Evolutionary conservation across 2,329 filamentous ascomycete genomes (phyloP).

Genomic region (Calonectria pteridis): DNA sequence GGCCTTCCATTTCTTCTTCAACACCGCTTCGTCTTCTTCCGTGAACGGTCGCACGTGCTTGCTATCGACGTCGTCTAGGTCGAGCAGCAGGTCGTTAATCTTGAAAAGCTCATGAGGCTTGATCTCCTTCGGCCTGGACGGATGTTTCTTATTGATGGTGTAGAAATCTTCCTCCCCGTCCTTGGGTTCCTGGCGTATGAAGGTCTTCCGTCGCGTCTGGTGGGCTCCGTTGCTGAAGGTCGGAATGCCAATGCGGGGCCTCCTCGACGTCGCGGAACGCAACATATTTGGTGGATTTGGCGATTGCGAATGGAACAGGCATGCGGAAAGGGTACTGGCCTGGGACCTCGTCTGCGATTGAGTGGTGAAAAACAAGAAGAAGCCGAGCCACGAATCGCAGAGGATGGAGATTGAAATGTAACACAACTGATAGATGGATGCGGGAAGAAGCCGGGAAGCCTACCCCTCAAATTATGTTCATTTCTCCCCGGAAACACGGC

Average conservation of each 20-base stretch:
- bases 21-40: slow-evolving; percentile 50
- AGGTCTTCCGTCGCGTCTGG: slow-evolving; percentile 39
- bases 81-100: slow-evolving; percentile 59
- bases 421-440: slow-evolving; percentile 5
- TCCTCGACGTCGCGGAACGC: slow-evolving; percentile 19
- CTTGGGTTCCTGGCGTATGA: slow-evolving; percentile 38
- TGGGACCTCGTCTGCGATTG: not conserved
- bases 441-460: slow-evolving; percentile 10
- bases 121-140: slow-evolving; percentile 21
- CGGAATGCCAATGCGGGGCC: slow-evolving; percentile 10
- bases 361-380: not conserved
- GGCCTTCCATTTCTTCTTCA: slow-evolving; percentile 47
- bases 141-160: slow-evolving; percentile 36
- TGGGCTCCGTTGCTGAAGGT: not conserved
- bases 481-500: slow-evolving; percentile 16
- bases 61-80: slow-evolving; percentile 64
- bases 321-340: not conserved
- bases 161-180: slow-evolving; percentile 44
- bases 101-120: slow-evolving; percentile 51
- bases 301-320: slow-evolving; percentile 1
- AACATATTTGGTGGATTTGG: slow-evolving; percentile 32
- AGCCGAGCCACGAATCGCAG: not conserved
- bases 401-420: slow-evolving; percentile 12
- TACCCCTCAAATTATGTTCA: slow-evolving; percentile 22
- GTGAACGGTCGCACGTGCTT: slow-evolving; percentile 57